phyloP scores from a whole-genome alignment of 2,329 filamentous ascomycete species.

The Chaetomiaceae sp. region DNA sequence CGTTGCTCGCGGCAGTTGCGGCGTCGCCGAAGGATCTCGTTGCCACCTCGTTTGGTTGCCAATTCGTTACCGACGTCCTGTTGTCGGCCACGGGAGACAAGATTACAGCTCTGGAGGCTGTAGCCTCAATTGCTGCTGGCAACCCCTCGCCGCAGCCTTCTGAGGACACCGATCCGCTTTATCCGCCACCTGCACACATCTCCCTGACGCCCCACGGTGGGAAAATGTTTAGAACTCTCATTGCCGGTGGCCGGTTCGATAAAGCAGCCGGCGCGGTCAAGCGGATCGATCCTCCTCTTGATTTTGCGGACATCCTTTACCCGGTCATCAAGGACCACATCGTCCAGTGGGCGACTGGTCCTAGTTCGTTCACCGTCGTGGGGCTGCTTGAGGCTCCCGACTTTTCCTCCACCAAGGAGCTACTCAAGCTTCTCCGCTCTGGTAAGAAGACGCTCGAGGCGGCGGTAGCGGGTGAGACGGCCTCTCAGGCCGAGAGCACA shows the following conservation, averaged over 20 bases:
- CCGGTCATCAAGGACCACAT: slow-evolving; percentile 69
- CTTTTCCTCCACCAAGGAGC: slow-evolving; percentile 60
- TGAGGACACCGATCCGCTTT: slow-evolving; percentile 32
- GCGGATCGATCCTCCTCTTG: slow-evolving; percentile 66
- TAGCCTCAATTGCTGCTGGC: slow-evolving; percentile 57
- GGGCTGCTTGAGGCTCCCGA: slow-evolving; percentile 69
- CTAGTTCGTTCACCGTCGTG: slow-evolving; percentile 80
- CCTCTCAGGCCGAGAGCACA: slow-evolving; percentile 43
- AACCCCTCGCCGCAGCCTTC: slow-evolving; percentile 41
- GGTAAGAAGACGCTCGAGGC: slow-evolving; percentile 64
- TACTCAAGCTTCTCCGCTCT: slow-evolving; percentile 65
- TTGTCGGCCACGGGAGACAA: slow-evolving; percentile 73
- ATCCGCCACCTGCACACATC: slow-evolving; percentile 45
- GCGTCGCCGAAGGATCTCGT: slow-evolving; percentile 62
- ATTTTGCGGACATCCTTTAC: slow-evolving; percentile 79
- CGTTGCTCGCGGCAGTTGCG: slow-evolving; percentile 67
- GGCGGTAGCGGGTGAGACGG: slow-evolving; percentile 55
- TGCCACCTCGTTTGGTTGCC: slow-evolving; percentile 74
- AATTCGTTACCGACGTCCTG: slow-evolving; percentile 77
- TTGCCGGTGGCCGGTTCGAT: slow-evolving; percentile 84
- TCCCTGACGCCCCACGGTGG: slow-evolving; percentile 59
- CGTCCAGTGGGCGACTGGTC: slow-evolving; percentile 77
- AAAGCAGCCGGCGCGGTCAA: slow-evolving; percentile 63
- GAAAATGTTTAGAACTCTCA: slow-evolving; percentile 84
- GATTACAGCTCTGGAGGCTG: slow-evolving; percentile 62